Percentiles rank a stretch among this genome's conserved stretches.
Conservation (phyloP, 164 flowering plant genomes). For the Kalanchoe fedtschenkoi region DNA sequence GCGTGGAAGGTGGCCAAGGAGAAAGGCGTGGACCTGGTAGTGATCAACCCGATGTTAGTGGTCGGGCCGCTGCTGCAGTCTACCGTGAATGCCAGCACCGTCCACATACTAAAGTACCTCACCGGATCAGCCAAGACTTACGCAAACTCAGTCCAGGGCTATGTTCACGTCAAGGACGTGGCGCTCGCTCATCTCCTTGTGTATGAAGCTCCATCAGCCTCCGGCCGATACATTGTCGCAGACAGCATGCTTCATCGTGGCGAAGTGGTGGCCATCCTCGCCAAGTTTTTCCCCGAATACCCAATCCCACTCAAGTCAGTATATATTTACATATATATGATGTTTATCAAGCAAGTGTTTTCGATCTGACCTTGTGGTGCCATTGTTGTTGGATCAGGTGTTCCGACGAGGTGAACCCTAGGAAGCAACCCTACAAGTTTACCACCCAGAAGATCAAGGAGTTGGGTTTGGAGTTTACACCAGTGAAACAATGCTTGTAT, state of each 20-base stretch:
- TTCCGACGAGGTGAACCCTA: slow-evolving; percentile 77
- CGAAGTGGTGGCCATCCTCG: slow-evolving; percentile 73
- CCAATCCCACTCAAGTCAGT: slow-evolving; percentile 71
- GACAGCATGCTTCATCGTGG: slow-evolving; percentile 93
- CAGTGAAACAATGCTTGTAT: slow-evolving; percentile 54
- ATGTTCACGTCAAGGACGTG: slow-evolving; percentile 80
- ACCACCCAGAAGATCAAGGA: slow-evolving; percentile 73
- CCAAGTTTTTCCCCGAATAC: slow-evolving; percentile 78
- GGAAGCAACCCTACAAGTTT: slow-evolving; percentile 75
- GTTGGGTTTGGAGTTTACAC: slow-evolving; percentile 66
- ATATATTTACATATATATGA: not conserved
- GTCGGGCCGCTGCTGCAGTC: slow-evolving; percentile 76
- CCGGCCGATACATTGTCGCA: slow-evolving; percentile 79
- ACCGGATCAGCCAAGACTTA: slow-evolving; percentile 89
- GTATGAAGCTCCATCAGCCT: slow-evolving; percentile 65
- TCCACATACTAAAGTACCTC: slow-evolving; percentile 78
- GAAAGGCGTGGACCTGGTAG: slow-evolving; percentile 72
- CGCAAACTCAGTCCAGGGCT: slow-evolving; percentile 81
- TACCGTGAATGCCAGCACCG: slow-evolving; percentile 67
- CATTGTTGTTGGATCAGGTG: slow-evolving; percentile 47
- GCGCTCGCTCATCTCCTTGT: slow-evolving; percentile 78
- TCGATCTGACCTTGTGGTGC: not conserved
- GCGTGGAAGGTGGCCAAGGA: slow-evolving; percentile 75
- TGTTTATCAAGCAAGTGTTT: not conserved
- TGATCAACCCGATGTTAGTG: slow-evolving; percentile 76